A percentile compares a stretch with the other conserved stretches of the same genome.
Evolutionary conservation across 2,329 filamentous ascomycete species (phyloP).

Genomic region (Cadophora gregata): DNA sequence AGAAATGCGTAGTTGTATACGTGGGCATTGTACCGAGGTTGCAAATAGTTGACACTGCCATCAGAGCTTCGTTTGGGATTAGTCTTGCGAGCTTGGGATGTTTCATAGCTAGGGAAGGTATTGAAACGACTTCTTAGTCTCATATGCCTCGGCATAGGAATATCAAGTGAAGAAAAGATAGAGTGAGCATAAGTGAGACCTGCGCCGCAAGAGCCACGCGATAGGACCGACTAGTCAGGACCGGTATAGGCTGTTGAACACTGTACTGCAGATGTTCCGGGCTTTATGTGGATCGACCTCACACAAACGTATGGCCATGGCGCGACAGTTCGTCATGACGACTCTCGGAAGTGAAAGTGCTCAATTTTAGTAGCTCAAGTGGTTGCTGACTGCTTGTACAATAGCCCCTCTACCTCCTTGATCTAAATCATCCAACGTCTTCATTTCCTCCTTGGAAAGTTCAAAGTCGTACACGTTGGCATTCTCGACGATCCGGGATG

Average conservation of each 20-base stretch:
- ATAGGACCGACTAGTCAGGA: background rate
- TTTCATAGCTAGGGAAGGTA: background rate
- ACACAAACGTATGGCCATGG: background rate
- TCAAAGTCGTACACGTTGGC: conserved; percentile 66
- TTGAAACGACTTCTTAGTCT: background rate
- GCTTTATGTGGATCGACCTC: background rate
- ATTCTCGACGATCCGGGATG: conserved; percentile 64
- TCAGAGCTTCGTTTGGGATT: background rate
- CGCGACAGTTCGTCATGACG: background rate
- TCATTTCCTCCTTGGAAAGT: conserved; percentile 63
- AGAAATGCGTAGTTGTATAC: background rate
- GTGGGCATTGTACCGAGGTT: conserved; percentile 1
- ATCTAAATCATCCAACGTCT: conserved; percentile 56
- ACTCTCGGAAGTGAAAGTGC: background rate
- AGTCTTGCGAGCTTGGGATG: conserved; percentile 7
- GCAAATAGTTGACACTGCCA: background rate
- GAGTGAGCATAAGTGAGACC: conserved; percentile 3
- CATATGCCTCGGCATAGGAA: conserved; percentile 4
- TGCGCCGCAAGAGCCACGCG: background rate
- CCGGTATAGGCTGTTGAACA: background rate
- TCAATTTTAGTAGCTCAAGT: conserved; percentile 9
- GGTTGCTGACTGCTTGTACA: conserved; percentile 39
- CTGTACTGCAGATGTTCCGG: background rate
- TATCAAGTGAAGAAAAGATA: background rate
- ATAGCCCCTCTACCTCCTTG: conserved; percentile 51